phyloP scores from a whole-genome alignment of 2,329 filamentous ascomycete genomes.

The Fusarium chaquense region DNA sequence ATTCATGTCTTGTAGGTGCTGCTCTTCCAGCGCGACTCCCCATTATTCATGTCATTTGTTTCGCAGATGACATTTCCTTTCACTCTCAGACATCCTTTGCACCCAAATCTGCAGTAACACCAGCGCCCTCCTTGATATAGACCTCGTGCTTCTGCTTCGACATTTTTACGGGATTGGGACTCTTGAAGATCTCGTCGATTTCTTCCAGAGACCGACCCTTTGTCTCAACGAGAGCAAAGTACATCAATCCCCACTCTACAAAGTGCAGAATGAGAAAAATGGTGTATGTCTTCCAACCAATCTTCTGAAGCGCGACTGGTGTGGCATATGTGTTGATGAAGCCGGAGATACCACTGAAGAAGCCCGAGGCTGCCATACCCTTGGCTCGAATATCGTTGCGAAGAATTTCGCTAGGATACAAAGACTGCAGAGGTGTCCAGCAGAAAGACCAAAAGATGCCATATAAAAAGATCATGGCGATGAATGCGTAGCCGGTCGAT shows the following conservation, averaged over 20 bases:
- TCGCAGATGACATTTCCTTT: too few relatives aligned
- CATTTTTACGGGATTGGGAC: background rate
- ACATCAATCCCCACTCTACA: conserved; percentile 6
- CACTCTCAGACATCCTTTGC: background rate
- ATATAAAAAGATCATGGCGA: conserved; percentile 11
- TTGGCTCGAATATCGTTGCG: conserved; percentile 12
- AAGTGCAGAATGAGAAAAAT: conserved; percentile 10
- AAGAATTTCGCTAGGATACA: conserved; percentile 1
- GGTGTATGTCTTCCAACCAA: conserved; percentile 6
- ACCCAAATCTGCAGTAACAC: conserved; percentile 2
- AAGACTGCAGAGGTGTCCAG: conserved; percentile 9
- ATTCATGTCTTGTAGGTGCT: too few relatives aligned
- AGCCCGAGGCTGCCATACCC: conserved; percentile 1
- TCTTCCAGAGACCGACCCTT: conserved; percentile 12
- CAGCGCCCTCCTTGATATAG: background rate
- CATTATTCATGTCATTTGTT: too few relatives aligned
- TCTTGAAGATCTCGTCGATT: conserved; percentile 3
- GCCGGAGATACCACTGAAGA: conserved; percentile 1
- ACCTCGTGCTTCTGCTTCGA: conserved; percentile 10
- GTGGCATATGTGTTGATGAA: conserved; percentile 16
- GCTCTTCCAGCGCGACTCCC: too few relatives aligned
- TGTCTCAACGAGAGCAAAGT: conserved; percentile 2
- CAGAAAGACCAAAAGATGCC: conserved; percentile 8
- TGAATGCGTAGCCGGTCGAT: background rate
- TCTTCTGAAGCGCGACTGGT: conserved; percentile 1